phyloP scores from a whole-genome alignment of 352 stramenopile genomes.

The Phytophthora macrochlamydospora region DNA sequence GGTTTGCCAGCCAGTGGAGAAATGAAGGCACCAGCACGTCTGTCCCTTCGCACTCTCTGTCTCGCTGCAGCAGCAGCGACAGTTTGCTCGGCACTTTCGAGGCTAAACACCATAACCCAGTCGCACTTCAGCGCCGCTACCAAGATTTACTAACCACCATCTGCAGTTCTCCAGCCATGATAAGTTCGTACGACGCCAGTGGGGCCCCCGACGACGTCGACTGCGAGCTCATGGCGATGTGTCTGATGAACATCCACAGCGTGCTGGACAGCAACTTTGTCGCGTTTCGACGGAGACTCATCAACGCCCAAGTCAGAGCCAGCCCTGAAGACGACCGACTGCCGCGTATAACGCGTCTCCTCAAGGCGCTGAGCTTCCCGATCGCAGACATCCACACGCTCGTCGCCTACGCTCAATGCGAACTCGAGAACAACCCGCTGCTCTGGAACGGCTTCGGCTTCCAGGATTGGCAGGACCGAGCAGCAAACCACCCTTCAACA shows the following conservation, averaged over 20 bases:
- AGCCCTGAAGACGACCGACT: conserved; percentile 17
- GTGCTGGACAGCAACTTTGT: conserved; percentile 47
- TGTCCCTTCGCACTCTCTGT: not conserved
- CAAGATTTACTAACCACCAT: conserved; percentile 25
- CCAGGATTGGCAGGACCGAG: conserved; percentile 43
- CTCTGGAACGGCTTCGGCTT: conserved; percentile 53
- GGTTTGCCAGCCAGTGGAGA: conserved; percentile 18
- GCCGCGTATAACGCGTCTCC: conserved; percentile 28
- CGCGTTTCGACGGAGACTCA: conserved; percentile 31
- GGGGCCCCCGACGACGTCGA: conserved; percentile 22
- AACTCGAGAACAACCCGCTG: conserved; percentile 28
- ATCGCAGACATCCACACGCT: conserved; percentile 37
- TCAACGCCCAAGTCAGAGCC: conserved; percentile 2
- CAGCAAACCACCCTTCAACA: not conserved
- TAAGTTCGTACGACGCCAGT: conserved; percentile 32
- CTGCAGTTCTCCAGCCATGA: conserved; percentile 13
- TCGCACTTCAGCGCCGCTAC: conserved; percentile 21
- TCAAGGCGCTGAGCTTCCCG: conserved; percentile 54
- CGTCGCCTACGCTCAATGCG: conserved; percentile 23
- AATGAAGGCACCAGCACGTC: not conserved
- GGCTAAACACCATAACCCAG: not conserved
- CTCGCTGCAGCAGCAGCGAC: conserved; percentile 19
- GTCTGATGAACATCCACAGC: conserved; percentile 71
- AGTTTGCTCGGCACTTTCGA: conserved; percentile 11
- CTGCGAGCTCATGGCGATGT: conserved; percentile 54